Evolutionary conservation across 1,284 basidiomycete genomes (phyloP), one percentile per base, ranked within the genome.

Genomic region (Cutaneotrichosporon cutaneum): DNA sequence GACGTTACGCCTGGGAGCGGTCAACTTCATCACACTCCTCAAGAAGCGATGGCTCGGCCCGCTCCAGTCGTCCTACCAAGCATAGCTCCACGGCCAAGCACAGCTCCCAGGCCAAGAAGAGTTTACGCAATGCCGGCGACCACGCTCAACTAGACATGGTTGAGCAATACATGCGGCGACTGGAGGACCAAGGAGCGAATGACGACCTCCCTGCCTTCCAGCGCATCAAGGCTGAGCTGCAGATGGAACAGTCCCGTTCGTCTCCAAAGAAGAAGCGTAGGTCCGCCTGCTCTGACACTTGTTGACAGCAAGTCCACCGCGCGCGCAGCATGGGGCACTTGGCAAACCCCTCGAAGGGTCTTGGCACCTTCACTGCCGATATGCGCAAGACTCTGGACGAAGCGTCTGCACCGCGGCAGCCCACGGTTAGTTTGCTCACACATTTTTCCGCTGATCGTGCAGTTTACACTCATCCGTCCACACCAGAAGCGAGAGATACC

Each of bases 381-480:
- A 30, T 51, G 48, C 48, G 48, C 48, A 51, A 51, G 27, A 51
- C 48, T 26, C 26, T 51, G 24, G 48, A 51, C 26, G 48, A 51
- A 21, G 48, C 48, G 3, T 47, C 45, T 47, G 21, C 6, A 11
- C 22, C 45, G 14, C 16, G 11, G 22, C 22, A 47, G 45, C 22
- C 45, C 45, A 24, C 22, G 13, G 45, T 47, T 14, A 16, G 45
- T 47, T 14, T 22, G 11, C 5, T 47, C 24, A 11, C 4, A 24
- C 9, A 13, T 14, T 26, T 26, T 22, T 26, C n/a, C 7, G 24
- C 45, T 47, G 22, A 47, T 22, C 18, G 45, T 14, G 7, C 45
- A 47, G 45, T 26, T 11, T 47, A 26, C 26, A 9, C 22, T 47
- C 8, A 27, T 51, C 18, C 48, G 48, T 1, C 48, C 48, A 5